Base-by-base conservation (phyloP, 1,284 basidiomycete genomes). In the Fistulinella cinereoalba region DNA sequence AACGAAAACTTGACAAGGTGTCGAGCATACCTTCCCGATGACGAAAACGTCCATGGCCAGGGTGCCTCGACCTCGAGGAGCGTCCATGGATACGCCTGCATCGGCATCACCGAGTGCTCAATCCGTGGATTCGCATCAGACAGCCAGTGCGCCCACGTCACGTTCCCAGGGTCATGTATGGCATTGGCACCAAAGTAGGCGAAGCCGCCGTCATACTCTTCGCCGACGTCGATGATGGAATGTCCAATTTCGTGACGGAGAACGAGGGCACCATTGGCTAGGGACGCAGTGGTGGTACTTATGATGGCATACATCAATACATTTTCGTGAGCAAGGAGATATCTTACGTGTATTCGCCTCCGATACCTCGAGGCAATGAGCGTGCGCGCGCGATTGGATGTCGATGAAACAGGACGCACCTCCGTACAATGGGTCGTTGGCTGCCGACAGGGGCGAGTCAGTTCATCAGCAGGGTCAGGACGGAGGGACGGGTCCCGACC, bases 141-240 rank as follows among this genome's bases (percentile, higher is more conserved):
- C 43, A 92, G 71, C 85, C 85, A 89, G 49, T 87, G 80, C 0
- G 70, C 63, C 90, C 90, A 93, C 10, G 82, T 77, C 28, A 88
- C 65, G 9, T 71, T 49, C 12, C 67, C 59, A 21, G 67, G 50
- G 51, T 79, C 62, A 33, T 75, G 69, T 22, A 73, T 76, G 4
- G 87, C 76, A 61, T 92, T 90, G 36, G 76, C 76, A 3, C 90
- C 90, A 53, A 77, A 87, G 64, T 92, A 92, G 3, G 72, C 83
- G 51, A 69, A 82, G 1, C 88, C 88, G 3, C 88, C 89, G 54
- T 93, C 90, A 58, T 93, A 92, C 68, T 92, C 90, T 66, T 92
- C 90, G 7, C 90, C 90, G 6, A 89, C 84, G 2, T 78, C 70
- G 52, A 88, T 85, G 45, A 88, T 79, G n/a, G 84, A 87, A 64